A percentile compares a stretch with the other conserved stretches of the same genome.
Evolutionary conservation across 106 monocot species (phyloP).

Genomic region (Xerophyta viscosa): DNA sequence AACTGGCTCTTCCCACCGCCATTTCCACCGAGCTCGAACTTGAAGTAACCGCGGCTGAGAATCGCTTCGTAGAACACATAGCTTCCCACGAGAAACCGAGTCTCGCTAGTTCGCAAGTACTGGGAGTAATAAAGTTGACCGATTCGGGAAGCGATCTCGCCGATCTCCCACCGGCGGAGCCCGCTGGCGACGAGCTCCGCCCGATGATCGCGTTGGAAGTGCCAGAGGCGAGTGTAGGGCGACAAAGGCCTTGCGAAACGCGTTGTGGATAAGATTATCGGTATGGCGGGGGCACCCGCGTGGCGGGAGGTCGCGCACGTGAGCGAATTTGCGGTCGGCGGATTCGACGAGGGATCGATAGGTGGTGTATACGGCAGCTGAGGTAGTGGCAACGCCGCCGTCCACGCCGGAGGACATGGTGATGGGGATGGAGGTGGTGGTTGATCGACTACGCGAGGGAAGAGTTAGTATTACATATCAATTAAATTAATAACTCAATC

Average conservation of each 20-base stretch:
- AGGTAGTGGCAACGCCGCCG: slow-evolving; percentile 2
- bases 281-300: slow-evolving; percentile 10
- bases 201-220: slow-evolving; percentile 73
- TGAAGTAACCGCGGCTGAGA: slow-evolving; percentile 68
- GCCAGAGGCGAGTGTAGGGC: slow-evolving; percentile 89
- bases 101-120: slow-evolving; percentile 86
- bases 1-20: slow-evolving; percentile 28
- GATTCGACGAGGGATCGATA: slow-evolving; percentile 50
- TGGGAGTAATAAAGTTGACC: slow-evolving; percentile 90
- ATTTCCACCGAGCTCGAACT: slow-evolving; percentile 10
- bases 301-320: slow-evolving; percentile 60
- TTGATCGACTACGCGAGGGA: too few species aligned
- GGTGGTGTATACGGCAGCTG: background rate
- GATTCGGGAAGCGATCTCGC: slow-evolving; percentile 93
- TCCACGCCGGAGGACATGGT: slow-evolving; percentile 9
- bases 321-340: slow-evolving; percentile 85
- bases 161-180: slow-evolving; percentile 78
- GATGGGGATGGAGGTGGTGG: too few species aligned
- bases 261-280: slow-evolving; percentile 30
- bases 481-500: too few species aligned
- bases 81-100: slow-evolving; percentile 68
- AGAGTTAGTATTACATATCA: too few species aligned
- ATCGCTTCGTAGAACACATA: slow-evolving; percentile 98
- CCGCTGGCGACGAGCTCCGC: slow-evolving; percentile 56
- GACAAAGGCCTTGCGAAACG: slow-evolving; percentile 62